phyloP scores from a whole-genome alignment of 2,329 filamentous ascomycete genomes.

The Ophiostoma ips region DNA sequence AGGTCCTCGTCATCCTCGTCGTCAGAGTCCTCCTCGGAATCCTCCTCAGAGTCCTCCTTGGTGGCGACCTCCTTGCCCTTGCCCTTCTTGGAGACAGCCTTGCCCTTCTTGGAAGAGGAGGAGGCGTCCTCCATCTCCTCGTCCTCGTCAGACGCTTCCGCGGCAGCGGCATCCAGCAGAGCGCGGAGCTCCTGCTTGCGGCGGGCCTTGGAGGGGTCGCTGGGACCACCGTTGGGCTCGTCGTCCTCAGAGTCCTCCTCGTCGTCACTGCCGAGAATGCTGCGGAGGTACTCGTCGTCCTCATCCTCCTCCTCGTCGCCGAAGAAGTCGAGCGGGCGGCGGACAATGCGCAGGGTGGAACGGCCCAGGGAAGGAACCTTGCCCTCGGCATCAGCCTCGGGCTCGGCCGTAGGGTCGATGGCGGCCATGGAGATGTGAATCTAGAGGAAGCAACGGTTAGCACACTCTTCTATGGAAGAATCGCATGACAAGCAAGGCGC shows the following conservation, averaged over 20 bases:
- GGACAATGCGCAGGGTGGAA: conserved; percentile 83
- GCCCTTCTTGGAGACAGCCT: conserved; percentile 13
- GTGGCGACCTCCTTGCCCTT: conserved; percentile 15
- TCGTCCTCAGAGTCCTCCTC: conserved; percentile 49
- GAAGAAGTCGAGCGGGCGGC: conserved; percentile 39
- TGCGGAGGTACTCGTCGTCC: conserved; percentile 48
- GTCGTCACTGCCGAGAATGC: conserved; percentile 35
- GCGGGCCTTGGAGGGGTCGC: conserved; percentile 76
- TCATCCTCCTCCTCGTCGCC: conserved; percentile 42
- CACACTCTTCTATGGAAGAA: too few relatives aligned
- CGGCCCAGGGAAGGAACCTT: conserved; percentile 51
- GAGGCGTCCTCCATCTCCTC: conserved; percentile 40
- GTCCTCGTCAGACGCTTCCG: conserved; percentile 46
- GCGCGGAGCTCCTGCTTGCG: conserved; percentile 65
- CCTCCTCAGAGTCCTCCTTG: conserved; percentile 10
- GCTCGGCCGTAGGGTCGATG: conserved; percentile 73
- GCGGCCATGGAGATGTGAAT: conserved; percentile 98
- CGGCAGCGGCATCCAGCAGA: conserved; percentile 54
- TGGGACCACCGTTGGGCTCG: conserved; percentile 76
- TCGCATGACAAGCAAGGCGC: neutral
- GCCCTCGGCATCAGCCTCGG: conserved; percentile 49
- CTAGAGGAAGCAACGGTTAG: conserved; percentile 29
- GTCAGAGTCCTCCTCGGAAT: conserved; percentile 27
- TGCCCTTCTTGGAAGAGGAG: conserved; percentile 15
- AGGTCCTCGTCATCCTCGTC: conserved; percentile 45